A percentile compares a stretch with the other conserved stretches of the same genome.
These are phyloP conservation scores for Chlorella vulgaris DNA, from an alignment of 139 green algal species.

Conservation along the genomic window DNA sequence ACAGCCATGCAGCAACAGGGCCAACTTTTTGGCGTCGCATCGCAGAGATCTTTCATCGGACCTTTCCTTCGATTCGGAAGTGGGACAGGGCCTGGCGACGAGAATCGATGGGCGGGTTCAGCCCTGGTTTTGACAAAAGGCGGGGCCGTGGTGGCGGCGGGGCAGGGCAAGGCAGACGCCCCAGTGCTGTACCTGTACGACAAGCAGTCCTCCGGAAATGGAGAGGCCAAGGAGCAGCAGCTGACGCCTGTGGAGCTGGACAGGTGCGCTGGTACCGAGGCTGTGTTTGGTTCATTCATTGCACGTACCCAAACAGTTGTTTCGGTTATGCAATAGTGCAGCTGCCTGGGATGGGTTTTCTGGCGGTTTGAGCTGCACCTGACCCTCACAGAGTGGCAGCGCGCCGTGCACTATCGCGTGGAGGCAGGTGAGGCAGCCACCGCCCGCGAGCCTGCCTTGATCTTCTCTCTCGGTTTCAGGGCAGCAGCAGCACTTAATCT, in stretches of 20 bases:
- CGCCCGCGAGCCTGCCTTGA: too few species aligned
- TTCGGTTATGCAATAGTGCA: too few species aligned
- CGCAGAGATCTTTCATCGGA: constrained; percentile 19
- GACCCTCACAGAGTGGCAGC: constrained; percentile 21
- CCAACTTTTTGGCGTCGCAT: background rate
- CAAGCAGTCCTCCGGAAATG: too few species aligned
- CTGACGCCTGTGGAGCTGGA: background rate
- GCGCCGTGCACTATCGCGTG: background rate
- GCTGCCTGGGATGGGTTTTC: constrained; percentile 43
- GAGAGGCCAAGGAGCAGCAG: background rate
- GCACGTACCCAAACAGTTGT: background rate
- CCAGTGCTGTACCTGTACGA: background rate
- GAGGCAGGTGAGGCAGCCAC: background rate
- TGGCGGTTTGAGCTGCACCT: constrained; percentile 59
- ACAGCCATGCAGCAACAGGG: background rate
- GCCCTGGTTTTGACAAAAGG: constrained; percentile 21
- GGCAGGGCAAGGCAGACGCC: background rate
- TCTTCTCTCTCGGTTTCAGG: too few species aligned
- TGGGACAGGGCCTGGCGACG: constrained; percentile 3
- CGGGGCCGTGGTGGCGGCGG: background rate
- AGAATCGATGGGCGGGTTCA: constrained; percentile 13
- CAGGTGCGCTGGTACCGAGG: background rate
- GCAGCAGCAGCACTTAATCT: background rate
- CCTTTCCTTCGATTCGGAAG: constrained; percentile 35
- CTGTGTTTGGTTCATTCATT: too few species aligned